These are phyloP conservation scores for Claviceps spartinae DNA, from an alignment of 2,329 filamentous ascomycete genomes.

Conservation along the genomic window DNA sequence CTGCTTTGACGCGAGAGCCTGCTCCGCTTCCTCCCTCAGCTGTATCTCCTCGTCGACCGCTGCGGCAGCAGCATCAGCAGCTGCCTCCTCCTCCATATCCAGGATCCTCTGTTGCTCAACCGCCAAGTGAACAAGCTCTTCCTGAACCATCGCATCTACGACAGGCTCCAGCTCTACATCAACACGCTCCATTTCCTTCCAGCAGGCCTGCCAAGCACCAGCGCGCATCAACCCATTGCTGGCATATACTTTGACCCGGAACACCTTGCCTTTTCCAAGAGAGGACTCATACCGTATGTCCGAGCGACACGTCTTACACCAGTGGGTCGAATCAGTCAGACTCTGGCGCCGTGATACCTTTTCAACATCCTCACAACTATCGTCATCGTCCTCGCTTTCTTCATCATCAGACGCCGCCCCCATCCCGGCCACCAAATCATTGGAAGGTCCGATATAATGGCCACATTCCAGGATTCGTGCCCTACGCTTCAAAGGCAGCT, in stretches of 20 bases:
- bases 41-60: conserved; percentile 7
- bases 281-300: conserved; percentile 41
- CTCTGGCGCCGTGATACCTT: conserved; percentile 12
- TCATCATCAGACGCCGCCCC: conserved; percentile 15
- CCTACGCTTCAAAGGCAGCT: conserved; percentile 49
- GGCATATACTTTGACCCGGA: conserved; percentile 79
- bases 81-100: conserved; percentile 14
- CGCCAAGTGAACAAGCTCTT: conserved; percentile 45
- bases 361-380: conserved; percentile 22
- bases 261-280: conserved; percentile 43
- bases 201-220: conserved; percentile 84
- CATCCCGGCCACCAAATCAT: conserved; percentile 26
- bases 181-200: conserved; percentile 97
- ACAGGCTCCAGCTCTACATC: conserved; percentile 82
- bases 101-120: conserved; percentile 29
- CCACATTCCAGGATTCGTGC: conserved; percentile 62
- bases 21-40: conserved; percentile 17
- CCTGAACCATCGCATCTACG: conserved; percentile 44
- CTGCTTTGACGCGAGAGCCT: conserved; percentile 3
- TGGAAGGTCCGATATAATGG: conserved; percentile 55
- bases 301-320: conserved; percentile 42
- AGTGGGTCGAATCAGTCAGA: conserved; percentile 28
- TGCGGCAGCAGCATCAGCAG: conserved; percentile 6
- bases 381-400: conserved; percentile 34
- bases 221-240: conserved; percentile 89